Evolutionary conservation across 257 asterid species (phyloP), one percentile per base, ranked within the genome.

Genomic region (Anisodus acutangulus): DNA sequence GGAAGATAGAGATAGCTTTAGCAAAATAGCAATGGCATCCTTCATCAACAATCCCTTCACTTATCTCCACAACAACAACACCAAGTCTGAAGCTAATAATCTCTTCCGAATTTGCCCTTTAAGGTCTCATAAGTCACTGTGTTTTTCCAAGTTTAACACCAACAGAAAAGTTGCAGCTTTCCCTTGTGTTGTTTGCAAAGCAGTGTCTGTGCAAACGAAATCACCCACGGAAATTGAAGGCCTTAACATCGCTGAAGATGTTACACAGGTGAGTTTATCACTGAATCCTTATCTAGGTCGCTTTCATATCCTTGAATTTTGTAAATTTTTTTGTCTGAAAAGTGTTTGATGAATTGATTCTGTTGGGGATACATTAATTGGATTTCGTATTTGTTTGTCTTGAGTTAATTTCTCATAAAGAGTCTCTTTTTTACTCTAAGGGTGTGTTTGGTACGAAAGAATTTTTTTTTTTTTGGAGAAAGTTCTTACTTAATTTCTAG

Each of bases 201-300:
- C 99, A 12, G 89, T 93, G 47, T 92, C 97, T 4, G 60, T 92
- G 87, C 81, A 79, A 79, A 79, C 85, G 8, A 66, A 53, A 68
- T 78, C 88, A 91, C 10, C 87, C 26, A 90, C 93, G 35, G 94
- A 92, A 47, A 86, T 95, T 69, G 95, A 94, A 87, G 99, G 98
- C 37, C 97, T 95, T 83, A 95, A 95, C 87, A 95, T 95, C 68
- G 99, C 98, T 45, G 98, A 95, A 15, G 98, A 95, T 93, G 99
- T 95, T 67, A 91, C 98, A 71, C 99, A 95, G 97, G 99, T 93
- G 82, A 62, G 64, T 26, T 47, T 60, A n/a, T 22, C 45, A 58
- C 57, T 43, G 31, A 60, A 66, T 22, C 31, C 31, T 71, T 45
- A 9, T 71, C 16, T 71, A 39, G 59, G 80, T 71, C 57, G 13